A percentile compares a stretch with the other conserved stretches of the same genome.
Evolutionary conservation across 257 asterid species (phyloP).

Genomic region (Coffea canephora): DNA sequence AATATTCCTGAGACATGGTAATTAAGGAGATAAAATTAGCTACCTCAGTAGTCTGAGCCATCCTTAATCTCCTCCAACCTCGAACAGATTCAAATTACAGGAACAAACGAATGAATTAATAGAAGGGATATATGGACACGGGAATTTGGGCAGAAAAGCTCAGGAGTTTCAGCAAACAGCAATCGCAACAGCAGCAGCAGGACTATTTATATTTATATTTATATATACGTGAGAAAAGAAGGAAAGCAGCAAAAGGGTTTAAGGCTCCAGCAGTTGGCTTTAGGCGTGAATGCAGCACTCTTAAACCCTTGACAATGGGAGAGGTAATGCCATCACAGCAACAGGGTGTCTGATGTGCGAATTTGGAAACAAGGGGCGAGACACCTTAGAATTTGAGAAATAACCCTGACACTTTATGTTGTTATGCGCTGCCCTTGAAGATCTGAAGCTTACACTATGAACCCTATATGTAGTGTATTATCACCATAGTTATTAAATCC

Average conservation of each 20-base stretch:
- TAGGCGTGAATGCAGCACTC: no score
- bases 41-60: slow-evolving; percentile 19
- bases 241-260: neutral
- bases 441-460: no score
- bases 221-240: neutral
- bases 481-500: no score
- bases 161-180: neutral
- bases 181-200: no score
- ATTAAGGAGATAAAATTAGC: neutral
- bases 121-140: neutral
- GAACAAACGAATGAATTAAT: neutral
- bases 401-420: no score
- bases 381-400: no score
- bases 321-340: no score
- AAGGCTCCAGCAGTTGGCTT: neutral
- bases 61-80: neutral
- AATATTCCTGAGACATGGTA: neutral
- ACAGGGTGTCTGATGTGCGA: no score
- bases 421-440: no score
- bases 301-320: no score
- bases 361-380: no score
- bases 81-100: neutral
- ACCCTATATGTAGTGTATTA: no score
- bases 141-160: neutral
- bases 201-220: neutral